These are phyloP conservation scores for Cyphellophora europaea DNA, from an alignment of 2,329 filamentous ascomycete species.

Conservation along the genomic window DNA sequence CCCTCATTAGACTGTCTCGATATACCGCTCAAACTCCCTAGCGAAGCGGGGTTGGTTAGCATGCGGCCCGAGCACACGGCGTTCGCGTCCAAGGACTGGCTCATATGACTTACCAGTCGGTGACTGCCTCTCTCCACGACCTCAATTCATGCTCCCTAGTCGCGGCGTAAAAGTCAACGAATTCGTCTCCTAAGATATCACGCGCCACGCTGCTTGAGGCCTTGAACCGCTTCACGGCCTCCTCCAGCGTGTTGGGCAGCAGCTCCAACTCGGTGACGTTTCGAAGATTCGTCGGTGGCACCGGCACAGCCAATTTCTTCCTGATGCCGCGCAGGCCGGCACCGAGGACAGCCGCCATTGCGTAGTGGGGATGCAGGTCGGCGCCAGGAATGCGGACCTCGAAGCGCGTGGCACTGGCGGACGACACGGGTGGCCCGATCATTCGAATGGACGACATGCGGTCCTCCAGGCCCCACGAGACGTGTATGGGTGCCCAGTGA, in stretches of 20 bases:
- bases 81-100: no score
- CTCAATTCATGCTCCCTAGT: constrained; percentile 87
- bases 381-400: constrained; percentile 87
- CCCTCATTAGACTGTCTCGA: no score
- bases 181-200: constrained; percentile 83
- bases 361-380: constrained; percentile 79
- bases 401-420: constrained; percentile 75
- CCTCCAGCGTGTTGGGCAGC: constrained; percentile 71
- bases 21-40: no score
- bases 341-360: constrained; percentile 74
- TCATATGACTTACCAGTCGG: constrained; percentile 61
- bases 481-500: constrained; percentile 94
- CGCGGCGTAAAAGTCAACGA: constrained; percentile 88
- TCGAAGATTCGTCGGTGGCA: constrained; percentile 72
- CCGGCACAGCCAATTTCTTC: constrained; percentile 74
- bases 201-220: constrained; percentile 75
- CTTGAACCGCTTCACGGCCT: constrained; percentile 71
- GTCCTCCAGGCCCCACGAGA: constrained; percentile 92
- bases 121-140: constrained; percentile 92
- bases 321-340: constrained; percentile 84
- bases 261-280: constrained; percentile 70
- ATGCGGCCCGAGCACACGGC: no score
- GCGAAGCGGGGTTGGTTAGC: no score
- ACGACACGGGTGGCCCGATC: constrained; percentile 77
- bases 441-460: constrained; percentile 81